Base-by-base conservation (phyloP, 495 filamentous ascomycete species). In the Penicillium bovifimosum region DNA sequence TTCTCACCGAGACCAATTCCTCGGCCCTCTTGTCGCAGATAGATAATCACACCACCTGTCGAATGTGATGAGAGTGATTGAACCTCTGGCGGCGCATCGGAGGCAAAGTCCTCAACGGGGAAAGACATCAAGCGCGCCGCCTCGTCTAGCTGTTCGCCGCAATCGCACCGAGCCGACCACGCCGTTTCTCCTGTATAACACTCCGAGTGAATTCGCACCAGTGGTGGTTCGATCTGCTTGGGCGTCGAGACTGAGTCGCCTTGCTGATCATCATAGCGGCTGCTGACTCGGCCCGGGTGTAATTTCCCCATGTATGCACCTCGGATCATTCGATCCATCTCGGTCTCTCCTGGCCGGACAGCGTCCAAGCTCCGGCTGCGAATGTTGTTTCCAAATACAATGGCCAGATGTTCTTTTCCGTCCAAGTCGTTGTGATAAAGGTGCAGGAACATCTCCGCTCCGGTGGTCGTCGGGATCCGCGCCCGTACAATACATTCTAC, bases 151-250 rank as follows among this genome's bases (percentile, higher is more conserved):
- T 99, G 93, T 69, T 97, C 95, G 26, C 93, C 93, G 66, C 93
- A 99, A 69, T 99, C 93, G 68, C 93, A 99, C 5, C 93, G 83
- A 20, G 95, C 92, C 1, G 89, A 95, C 93, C 93, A 97, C 0
- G 92, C 92, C 0, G 92, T 97, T 74, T 99, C 93, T 11, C 93
- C 93, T 0, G 93, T 99, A 68, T 99, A 99, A 75, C 93, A 99
- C 67, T 99, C 93, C 7, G 88, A 93, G 67, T 99, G 93, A 67
- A 99, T 97, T 48, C 93, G 80, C 13, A 97, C 91, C 33, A 97
- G 75, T 0, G 95, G 91, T 5, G 62, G 56, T 52, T 70, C 51
- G 46, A 65, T 31, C 14, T 60, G 36, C 52, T 45, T 47, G 40
- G 49, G 41, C 39, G 40, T 35, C 9, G 52, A 31, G 17, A 43